Conservation (phyloP, 2,329 filamentous ascomycete genomes). For the Diaporthe destruens region DNA sequence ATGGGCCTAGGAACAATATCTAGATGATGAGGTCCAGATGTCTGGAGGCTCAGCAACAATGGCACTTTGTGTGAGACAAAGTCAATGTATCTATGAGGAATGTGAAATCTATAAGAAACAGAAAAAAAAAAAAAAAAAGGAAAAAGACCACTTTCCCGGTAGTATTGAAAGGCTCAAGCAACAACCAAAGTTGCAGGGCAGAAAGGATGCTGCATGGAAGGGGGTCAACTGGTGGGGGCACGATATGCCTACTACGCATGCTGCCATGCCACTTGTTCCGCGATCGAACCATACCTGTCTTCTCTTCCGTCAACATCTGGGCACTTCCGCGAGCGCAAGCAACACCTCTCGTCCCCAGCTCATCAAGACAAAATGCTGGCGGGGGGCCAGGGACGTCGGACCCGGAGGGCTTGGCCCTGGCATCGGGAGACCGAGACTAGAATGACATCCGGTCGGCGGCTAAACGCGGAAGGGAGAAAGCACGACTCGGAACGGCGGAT, state of each 20-base stretch:
- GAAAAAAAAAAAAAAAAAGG: too few species aligned
- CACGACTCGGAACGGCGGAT: constrained; percentile 50
- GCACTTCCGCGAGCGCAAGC: constrained; percentile 10
- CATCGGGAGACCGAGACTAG: background rate
- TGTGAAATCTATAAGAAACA: background rate
- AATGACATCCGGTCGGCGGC: constrained; percentile 26
- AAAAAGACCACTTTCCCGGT: background rate
- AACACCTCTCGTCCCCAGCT: background rate
- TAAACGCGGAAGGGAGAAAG: constrained; percentile 42
- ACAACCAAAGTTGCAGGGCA: background rate
- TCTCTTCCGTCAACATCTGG: constrained; percentile 14
- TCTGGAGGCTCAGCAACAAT: background rate
- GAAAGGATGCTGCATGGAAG: background rate
- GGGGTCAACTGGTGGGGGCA: background rate
- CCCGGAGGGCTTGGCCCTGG: background rate
- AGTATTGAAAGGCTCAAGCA: background rate
- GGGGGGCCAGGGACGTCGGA: background rate
- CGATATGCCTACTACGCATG: background rate
- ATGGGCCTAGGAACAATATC: background rate
- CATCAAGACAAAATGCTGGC: background rate
- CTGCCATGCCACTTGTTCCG: constrained; percentile 18
- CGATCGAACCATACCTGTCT: background rate
- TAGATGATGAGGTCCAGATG: too few species aligned
- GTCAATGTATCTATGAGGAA: background rate
- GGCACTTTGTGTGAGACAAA: background rate